A percentile compares a stretch with the other conserved stretches of the same genome.
phyloP scores from a whole-genome alignment of 1,139 yeast species.

The Pichia sp. region DNA sequence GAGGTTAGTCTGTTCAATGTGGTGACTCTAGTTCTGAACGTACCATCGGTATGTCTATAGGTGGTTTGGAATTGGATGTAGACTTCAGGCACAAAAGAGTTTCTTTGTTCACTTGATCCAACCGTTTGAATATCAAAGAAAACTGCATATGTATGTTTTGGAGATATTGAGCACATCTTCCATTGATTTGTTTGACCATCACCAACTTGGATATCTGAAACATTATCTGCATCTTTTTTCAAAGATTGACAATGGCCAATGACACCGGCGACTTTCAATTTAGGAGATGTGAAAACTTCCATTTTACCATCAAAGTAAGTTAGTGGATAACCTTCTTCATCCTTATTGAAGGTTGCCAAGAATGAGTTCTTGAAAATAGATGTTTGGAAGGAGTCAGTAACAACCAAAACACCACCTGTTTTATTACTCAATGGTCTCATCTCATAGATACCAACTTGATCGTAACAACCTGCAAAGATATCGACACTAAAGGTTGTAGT shows the following conservation, averaged over 20 bases:
- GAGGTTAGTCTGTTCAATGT: conserved; percentile 44
- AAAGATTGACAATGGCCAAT: conserved; percentile 90
- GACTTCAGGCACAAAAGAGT: conserved; percentile 45
- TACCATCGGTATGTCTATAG: conserved; percentile 76
- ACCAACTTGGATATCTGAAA: conserved; percentile 91
- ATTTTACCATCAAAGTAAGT: conserved; percentile 87
- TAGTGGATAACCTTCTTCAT: conserved; percentile 73
- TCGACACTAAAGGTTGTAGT: conserved; percentile 85
- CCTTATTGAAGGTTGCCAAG: conserved; percentile 80
- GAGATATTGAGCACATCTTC: conserved; percentile 78
- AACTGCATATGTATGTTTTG: conserved; percentile 79
- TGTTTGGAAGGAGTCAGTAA: conserved; percentile 94
- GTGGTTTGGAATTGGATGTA: conserved; percentile 69
- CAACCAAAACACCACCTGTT: conserved; percentile 90
- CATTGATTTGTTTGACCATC: conserved; percentile 87
- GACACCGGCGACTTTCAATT: conserved; percentile 84
- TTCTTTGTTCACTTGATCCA: conserved; percentile 33
- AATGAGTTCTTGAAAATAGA: conserved; percentile 94
- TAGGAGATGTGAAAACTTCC: conserved; percentile 85
- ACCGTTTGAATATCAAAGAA: conserved; percentile 78
- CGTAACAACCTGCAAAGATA: conserved; percentile 95
- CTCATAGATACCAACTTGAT: conserved; percentile 95
- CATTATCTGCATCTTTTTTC: conserved; percentile 54
- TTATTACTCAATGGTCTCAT: conserved; percentile 85
- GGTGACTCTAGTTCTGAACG: conserved; percentile 86